Conservation (phyloP, 1,284 basidiomycete species). For the Boletus mariae region DNA sequence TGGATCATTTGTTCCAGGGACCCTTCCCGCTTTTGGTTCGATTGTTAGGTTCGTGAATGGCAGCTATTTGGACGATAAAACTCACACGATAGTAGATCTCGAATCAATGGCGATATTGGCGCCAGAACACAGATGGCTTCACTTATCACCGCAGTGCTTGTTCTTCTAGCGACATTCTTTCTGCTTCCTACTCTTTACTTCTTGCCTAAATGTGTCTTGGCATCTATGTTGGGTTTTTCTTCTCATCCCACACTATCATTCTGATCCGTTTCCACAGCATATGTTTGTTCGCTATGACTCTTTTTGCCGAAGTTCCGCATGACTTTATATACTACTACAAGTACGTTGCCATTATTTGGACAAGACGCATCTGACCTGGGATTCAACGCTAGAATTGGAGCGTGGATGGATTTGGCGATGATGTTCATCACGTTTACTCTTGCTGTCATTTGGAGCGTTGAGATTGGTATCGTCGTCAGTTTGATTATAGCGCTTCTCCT, state of each 20-base stretch:
- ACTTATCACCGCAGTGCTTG: conserved; percentile 69
- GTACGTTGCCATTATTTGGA: conserved; percentile 41
- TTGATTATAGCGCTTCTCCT: conserved; percentile 83
- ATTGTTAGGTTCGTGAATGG: conserved; percentile 64
- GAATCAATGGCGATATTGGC: conserved; percentile 84
- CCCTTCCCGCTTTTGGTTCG: conserved; percentile 84
- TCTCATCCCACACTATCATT: neutral
- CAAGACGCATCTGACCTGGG: neutral
- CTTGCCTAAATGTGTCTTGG: conserved; percentile 80
- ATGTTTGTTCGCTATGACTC: conserved; percentile 77
- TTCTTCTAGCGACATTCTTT: conserved; percentile 84
- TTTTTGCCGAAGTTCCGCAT: conserved; percentile 84
- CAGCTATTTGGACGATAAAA: neutral
- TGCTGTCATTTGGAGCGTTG: conserved; percentile 77
- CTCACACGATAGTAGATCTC: conserved; percentile 48
- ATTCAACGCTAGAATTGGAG: conserved; percentile 59
- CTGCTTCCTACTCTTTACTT: conserved; percentile 75
- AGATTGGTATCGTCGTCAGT: conserved; percentile 82
- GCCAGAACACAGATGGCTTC: conserved; percentile 87
- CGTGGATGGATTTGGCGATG: conserved; percentile 82
- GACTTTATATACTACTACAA: conserved; percentile 80
- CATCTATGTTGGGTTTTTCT: conserved; percentile 56
- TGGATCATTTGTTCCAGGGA: conserved; percentile 79
- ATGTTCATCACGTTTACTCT: conserved; percentile 83
- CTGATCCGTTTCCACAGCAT: conserved; percentile 47